Base-by-base conservation (phyloP, 75 land plant genomes). In the Isoetes taiwanensis region DNA sequence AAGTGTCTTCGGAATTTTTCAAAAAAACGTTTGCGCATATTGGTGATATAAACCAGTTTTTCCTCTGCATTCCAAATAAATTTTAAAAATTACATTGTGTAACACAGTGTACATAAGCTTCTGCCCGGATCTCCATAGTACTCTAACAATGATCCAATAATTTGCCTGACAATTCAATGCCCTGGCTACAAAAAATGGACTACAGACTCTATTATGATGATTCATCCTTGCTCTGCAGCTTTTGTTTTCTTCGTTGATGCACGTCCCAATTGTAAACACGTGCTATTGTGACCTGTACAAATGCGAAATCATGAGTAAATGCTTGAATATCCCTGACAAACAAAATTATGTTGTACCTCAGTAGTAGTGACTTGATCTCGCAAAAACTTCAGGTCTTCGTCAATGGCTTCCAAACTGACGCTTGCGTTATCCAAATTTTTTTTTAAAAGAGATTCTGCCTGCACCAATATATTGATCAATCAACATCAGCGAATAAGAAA, bases 221-320 rank as follows among this genome's bases (percentile, higher is more conserved):
- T n/a, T n/a, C n/a, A n/a, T n/a, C n/a, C n/a, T n/a, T n/a, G n/a
- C n/a, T n/a, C n/a, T n/a, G n/a, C n/a, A n/a, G n/a, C n/a, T n/a
- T n/a, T n/a, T 66, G 58, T 17, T 73, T 73, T 68, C 90, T 72
- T 2, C 99, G 80, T 56, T 94, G 95, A 65, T 94, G 99, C 53
- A 94, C 99, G 69, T 94, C 99, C 96, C 96, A 94, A 52, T 94
- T 94, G 57, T 82, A 94, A 16, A 94, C 99, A 46, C 99, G 71
- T 23, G 99, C 99, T 63, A 89, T 80, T 3, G 99, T 94, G 2
- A 88, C 95, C 95, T 88, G 74, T 19, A 16, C 29, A 59, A n/a
- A 61, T 12, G 56, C 17, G 52, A 8, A 48, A 48, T 12, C 9
- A 11, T 48, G 52, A 48, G 17, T n/a, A 48, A 11, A 48, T 48